Evolutionary conservation across 2,329 filamentous ascomycete species (phyloP), one percentile per base, ranked within the genome.

Genomic region (Fonsecaea pugnacius): DNA sequence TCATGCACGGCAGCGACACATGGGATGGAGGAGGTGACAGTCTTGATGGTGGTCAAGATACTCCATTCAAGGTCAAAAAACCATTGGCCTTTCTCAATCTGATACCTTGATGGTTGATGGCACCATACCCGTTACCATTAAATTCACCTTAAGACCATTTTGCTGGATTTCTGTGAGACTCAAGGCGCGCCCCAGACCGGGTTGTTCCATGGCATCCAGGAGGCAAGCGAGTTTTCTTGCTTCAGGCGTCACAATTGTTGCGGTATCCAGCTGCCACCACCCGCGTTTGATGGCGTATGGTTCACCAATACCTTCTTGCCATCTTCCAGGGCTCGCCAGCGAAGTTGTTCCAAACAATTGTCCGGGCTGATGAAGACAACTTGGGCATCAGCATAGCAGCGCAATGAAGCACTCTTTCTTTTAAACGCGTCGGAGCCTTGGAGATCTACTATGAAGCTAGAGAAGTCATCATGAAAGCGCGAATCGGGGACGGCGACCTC

Each of bases 21-120:
- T 0, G 71, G 69, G 4, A 74, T 73, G 2, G 66, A 52, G 5
- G 54, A 14, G 4, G 58, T 60, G 6, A 80, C 70, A 10, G 75
- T 66, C 4, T 74, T 72, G 12, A 77, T 67, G 18, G 75, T 72
- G 30, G 71, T 73, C 30, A 81, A 69, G 69, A 81, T 75, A 0
- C 71, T 77, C 78, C 77, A 81, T 62, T 79, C 78, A 6, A 81
- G 72, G 53, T 81, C 78, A 51, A 81, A 80, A 51, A 77, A 74
- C 10, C 77, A 74, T 52, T 76, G 73, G 0, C 78, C 78, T 63
- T 79, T 78, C 40, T 77, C 78, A 81, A 73, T 6, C 77, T 69
- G 4, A 79, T 70, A 0, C 79, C 79, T n/a, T 70, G 56, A 32
- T 67, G 60, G 24, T 75, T 79, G 70, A 81, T 76, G 2, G 76